phyloP scores from a whole-genome alignment of 83 land plant species.

The Picea abies region DNA sequence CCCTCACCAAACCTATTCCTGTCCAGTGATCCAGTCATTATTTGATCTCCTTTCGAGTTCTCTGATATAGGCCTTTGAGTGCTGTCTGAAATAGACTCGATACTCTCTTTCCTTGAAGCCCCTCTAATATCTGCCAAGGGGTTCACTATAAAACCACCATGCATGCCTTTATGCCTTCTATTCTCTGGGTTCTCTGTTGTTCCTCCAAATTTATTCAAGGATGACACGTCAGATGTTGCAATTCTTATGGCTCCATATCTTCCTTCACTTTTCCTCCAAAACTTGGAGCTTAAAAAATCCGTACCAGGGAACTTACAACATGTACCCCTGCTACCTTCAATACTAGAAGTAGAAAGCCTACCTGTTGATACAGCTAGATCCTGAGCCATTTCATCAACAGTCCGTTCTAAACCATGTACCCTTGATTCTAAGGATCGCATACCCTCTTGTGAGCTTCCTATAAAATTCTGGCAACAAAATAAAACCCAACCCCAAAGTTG shows the following conservation, averaged over 20 bases:
- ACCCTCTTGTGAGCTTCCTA: constrained; percentile 60
- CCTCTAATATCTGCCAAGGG: constrained; percentile 29
- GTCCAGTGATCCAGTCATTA: neutral
- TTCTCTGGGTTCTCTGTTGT: neutral
- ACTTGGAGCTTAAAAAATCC: constrained; percentile 65
- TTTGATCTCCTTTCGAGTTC: constrained; percentile 11
- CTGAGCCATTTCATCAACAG: constrained; percentile 63
- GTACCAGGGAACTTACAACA: constrained; percentile 73
- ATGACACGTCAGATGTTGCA: constrained; percentile 19
- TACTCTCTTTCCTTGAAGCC: neutral
- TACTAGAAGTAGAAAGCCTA: constrained; percentile 22
- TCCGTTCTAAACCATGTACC: constrained; percentile 62
- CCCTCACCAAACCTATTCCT: constrained; percentile 25
- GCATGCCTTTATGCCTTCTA: constrained; percentile 7
- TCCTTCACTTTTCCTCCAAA: constrained; percentile 62
- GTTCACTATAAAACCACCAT: constrained; percentile 20
- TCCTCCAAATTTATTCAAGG: neutral
- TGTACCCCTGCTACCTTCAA: constrained; percentile 27
- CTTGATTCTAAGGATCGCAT: constrained; percentile 55
- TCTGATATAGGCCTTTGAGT: constrained; percentile 7
- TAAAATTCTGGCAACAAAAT: constrained; percentile 45
- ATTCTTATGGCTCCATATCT: constrained; percentile 31
- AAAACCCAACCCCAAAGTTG: neutral
- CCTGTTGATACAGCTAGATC: constrained; percentile 52
- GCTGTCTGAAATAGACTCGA: constrained; percentile 1